Evolutionary conservation across 805 yeast species (phyloP).

Genomic region (Nematodospora valgi): DNA sequence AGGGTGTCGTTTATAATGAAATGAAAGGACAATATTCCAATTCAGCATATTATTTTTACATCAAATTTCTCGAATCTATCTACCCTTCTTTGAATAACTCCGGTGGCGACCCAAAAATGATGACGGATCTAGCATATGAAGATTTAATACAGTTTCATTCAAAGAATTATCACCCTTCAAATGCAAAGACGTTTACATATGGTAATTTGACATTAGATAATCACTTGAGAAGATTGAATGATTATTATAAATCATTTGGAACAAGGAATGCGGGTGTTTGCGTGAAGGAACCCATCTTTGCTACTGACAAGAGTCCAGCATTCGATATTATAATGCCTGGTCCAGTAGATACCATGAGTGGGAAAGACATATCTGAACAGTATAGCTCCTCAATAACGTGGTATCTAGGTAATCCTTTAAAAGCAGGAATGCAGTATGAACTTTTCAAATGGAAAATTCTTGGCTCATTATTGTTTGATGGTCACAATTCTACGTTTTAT

Average conservation of each 20-base stretch:
- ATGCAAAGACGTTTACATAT: slow-evolving; percentile 81
- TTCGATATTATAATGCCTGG: slow-evolving; percentile 49
- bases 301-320: background rate
- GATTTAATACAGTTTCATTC: slow-evolving; percentile 77
- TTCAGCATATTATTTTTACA: slow-evolving; percentile 81
- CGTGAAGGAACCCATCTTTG: slow-evolving; percentile 46
- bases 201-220: slow-evolving; percentile 68
- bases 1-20: slow-evolving; percentile 97
- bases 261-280: slow-evolving; percentile 30
- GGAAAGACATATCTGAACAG: slow-evolving; percentile 67
- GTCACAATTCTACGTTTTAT: slow-evolving; percentile 88
- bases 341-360: slow-evolving; percentile 61
- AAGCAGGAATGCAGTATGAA: slow-evolving; percentile 52
- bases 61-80: slow-evolving; percentile 74
- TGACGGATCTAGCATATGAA: slow-evolving; percentile 70
- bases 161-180: slow-evolving; percentile 82
- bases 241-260: slow-evolving; percentile 52
- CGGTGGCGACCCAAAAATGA: slow-evolving; percentile 88
- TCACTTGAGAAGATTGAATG: slow-evolving; percentile 56
- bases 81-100: slow-evolving; percentile 85
- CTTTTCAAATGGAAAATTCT: slow-evolving; percentile 70
- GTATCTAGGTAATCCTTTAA: slow-evolving; percentile 71
- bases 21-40: slow-evolving; percentile 97
- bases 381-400: slow-evolving; percentile 82
- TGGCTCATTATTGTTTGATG: slow-evolving; percentile 73